Base-by-base conservation (phyloP, 306 rosid species). In the Prosopis cineraria region DNA sequence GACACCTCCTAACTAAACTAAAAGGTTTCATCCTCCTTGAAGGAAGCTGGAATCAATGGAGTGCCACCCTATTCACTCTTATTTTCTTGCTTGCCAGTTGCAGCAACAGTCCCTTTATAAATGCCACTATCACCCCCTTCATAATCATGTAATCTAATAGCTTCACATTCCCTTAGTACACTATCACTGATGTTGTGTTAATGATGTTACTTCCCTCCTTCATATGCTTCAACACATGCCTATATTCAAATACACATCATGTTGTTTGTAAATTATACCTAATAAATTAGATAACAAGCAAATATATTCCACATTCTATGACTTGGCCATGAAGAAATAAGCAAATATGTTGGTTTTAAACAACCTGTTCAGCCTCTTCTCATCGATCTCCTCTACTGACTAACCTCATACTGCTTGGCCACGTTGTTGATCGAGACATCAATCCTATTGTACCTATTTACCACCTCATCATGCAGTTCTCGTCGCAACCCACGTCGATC, bases 11-110 rank as follows among this genome's bases (percentile, higher is more conserved):
- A 56, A 6, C 95, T 90, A 44, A 89, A 91, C 10, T 81, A 55
- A 1, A 72, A 75, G n/a, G 83, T 74, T 50, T 91, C 90, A 20
- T 87, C 89, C 72, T 84, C 87, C 36, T 68, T 71, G 27, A 87
- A 78, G n/a, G 97, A 84, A 6, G 95, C 79, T 0, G 93, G 92
- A 45, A 82, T 91, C n/a, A 91, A 72, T 8, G 98, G 98, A 0
- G 98, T 91, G 97, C 98, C 0, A 93, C 97, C 1, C 92, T 97
- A 37, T 93, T 91, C 1, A 93, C 98, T 16, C 95, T 75, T 56
- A 93, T 91, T 39, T 90, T 94, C 68, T 47, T 76, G 33, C 36
- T 74, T 10, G 67, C 89, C 3, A 93, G 89, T 80, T 93, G 87
- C 79, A 89, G 95, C 0, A 95, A 78, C 0, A 93, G 93, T 0